Evolutionary conservation across 257 asterid species (phyloP), one percentile per base, ranked within the genome.

Genomic region (Capsicum chinense): DNA sequence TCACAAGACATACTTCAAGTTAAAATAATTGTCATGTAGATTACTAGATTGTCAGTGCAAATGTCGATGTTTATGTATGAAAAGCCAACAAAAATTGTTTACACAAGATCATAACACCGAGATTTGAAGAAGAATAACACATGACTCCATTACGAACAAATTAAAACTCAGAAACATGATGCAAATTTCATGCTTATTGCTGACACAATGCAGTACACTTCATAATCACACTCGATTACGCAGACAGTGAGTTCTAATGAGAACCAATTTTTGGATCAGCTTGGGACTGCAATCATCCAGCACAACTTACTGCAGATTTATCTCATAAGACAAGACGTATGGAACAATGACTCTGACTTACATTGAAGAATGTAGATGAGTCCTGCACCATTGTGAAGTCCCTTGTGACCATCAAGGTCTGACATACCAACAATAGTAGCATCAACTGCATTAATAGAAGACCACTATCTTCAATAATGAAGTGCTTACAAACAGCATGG

Each of bases 351-450:
- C 9, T 62, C 42, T 12, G 73, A 79, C 93, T 85, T 85, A 93
- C 97, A 83, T 86, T 90, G 90, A 92, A 89, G 82, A 92, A 89
- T 67, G 68, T 81, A 7, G 95, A 89, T 13, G 95, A 90, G 56
- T 88, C 94, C 39, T 87, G 90, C 71, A 92, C 87, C 89, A 93
- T 88, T 64, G 92, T 91, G 17, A 92, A 89, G 87, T 93, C 95
- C 87, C 90, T 85, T 9, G 96, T 87, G 84, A 91, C 88, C 90
- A 92, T 66, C 73, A 93, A 87, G 42, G 94, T 89, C 86, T 91
- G 97, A 58, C 93, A 92, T 76, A 92, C 76, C 83, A 92, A 83
- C 89, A 93, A 87, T 73, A 93, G 90, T 78, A 92, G 85, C 97
- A 93, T 93, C 87, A 93, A 83, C 97, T 93, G 89, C 83, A 86